Base-by-base conservation (phyloP, 768 basidiomycete species). In the Lactifluus pinguis region DNA sequence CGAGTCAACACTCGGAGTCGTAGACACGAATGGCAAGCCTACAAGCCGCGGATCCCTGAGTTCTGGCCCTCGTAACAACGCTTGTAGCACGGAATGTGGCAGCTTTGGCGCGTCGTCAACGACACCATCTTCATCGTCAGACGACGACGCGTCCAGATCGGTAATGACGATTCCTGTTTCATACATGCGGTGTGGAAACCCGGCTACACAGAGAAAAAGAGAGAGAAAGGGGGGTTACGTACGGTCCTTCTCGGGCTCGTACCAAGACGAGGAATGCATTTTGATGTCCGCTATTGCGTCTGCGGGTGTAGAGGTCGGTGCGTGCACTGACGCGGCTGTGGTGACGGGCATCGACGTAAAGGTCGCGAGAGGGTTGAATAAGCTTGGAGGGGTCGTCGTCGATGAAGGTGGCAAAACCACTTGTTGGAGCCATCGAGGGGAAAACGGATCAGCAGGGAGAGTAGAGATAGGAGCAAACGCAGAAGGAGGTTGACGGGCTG, bases 231-330 rank as follows among this genome's bases (percentile, higher is more conserved):
- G 25, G 25, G 25, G 25, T 1, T 10, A 59, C 65, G 39, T 32
- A 66, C 65, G 56, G 25, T 66, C 65, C 41, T 65, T 65, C 49
- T 65, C 60, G 17, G 65, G 60, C 36, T 66, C 65, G 29, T 65
- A 66, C 65, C 65, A 66, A 10, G 65, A 66, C n/a, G 60, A 59
- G 6, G 49, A 39, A n/a, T 51, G 63, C 65, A 66, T 66, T 19
- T 56, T 61, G 48, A 66, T 48, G 52, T 52, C 60, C 30, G 36
- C 30, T 25, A 38, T 25, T 54, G 10, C n/a, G 14, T 55, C 42
- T 25, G 41, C 30, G 38, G 29, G 36, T 54, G 59, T n/a, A 11
- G 57, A 29, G 21, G 13, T 19, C 42, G 6, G 3, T 7, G 32
- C 11, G 36, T 10, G 25, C 29, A 32, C 14, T 8, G 47, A 21